Evolutionary conservation across 176 grass and related monocot genomes (phyloP).

Genomic region (Oryza officinalis): DNA sequence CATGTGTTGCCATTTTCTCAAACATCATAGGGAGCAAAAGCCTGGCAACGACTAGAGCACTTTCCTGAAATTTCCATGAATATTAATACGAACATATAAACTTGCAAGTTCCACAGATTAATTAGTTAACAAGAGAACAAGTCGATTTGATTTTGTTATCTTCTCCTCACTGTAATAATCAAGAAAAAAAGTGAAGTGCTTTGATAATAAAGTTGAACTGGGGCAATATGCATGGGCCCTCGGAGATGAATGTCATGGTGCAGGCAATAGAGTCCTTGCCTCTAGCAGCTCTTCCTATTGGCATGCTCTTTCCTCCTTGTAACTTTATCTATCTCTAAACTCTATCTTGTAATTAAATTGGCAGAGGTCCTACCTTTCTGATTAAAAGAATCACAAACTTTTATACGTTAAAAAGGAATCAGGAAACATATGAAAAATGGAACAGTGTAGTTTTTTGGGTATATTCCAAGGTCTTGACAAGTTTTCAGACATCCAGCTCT

Average conservation of each 20-base stretch:
- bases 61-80: conserved; percentile 62
- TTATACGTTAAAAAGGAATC: background rate
- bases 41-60: conserved; percentile 65
- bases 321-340: background rate
- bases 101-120: background rate
- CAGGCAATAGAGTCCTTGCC: background rate
- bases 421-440: background rate
- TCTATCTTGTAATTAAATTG: background rate
- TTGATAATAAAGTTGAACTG: background rate
- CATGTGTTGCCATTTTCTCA: conserved; percentile 88
- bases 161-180: background rate
- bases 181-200: background rate
- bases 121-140: background rate
- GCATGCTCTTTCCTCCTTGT: background rate
- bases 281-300: background rate
- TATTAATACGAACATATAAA: background rate
- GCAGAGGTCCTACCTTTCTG: background rate
- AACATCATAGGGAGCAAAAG: conserved; percentile 82
- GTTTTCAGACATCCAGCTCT: background rate
- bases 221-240: background rate
- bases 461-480: background rate
- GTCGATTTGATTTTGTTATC: background rate
- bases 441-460: background rate
- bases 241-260: background rate
- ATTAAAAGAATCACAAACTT: background rate